A percentile compares a stretch with the other conserved stretches of the same genome.
Evolutionary conservation across 192 early-diverging fungal genomes (phyloP).

Genomic region (Linnemannia hyalina): DNA sequence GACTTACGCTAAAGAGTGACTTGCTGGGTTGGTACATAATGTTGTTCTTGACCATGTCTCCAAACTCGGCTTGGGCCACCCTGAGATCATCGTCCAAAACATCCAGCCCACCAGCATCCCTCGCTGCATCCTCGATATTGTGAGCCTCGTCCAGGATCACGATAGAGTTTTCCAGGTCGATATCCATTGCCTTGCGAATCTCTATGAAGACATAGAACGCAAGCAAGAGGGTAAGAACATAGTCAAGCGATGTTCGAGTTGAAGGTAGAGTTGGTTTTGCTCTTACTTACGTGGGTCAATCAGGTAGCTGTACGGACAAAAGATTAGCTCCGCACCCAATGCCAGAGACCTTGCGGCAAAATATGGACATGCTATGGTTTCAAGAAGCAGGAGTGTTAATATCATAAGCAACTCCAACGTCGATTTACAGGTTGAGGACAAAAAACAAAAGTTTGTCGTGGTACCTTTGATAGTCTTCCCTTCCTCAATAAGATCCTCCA

Average conservation of each 20-base stretch:
- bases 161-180: slow-evolving; percentile 67
- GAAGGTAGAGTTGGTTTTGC: neutral
- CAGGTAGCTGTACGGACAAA: slow-evolving; percentile 77
- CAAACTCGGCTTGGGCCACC: slow-evolving; percentile 4
- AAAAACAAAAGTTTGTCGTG: slow-evolving; percentile 9
- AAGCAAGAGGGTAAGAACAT: neutral
- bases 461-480: slow-evolving; percentile 23
- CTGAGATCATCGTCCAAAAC: slow-evolving; percentile 11
- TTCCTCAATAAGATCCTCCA: slow-evolving; percentile 28
- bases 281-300: slow-evolving; percentile 60
- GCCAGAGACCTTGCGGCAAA: slow-evolving; percentile 60
- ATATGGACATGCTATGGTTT: slow-evolving; percentile 69
- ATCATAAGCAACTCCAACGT: neutral
- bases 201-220: neutral
- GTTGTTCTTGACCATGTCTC: slow-evolving; percentile 4
- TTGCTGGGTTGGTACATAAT: slow-evolving; percentile 6
- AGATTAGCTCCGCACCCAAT: slow-evolving; percentile 65
- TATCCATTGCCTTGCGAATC: slow-evolving; percentile 64
- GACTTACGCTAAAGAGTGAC: slow-evolving; percentile 16
- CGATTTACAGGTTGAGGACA: neutral
- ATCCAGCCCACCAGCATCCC: slow-evolving; percentile 39
- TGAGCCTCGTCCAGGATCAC: slow-evolving; percentile 77
- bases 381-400: neutral
- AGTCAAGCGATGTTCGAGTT: neutral
- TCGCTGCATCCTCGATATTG: slow-evolving; percentile 56